Evolutionary conservation across 176 grass and related monocot genomes (phyloP).

Genomic region (Ampelocalamus luodianensis): DNA sequence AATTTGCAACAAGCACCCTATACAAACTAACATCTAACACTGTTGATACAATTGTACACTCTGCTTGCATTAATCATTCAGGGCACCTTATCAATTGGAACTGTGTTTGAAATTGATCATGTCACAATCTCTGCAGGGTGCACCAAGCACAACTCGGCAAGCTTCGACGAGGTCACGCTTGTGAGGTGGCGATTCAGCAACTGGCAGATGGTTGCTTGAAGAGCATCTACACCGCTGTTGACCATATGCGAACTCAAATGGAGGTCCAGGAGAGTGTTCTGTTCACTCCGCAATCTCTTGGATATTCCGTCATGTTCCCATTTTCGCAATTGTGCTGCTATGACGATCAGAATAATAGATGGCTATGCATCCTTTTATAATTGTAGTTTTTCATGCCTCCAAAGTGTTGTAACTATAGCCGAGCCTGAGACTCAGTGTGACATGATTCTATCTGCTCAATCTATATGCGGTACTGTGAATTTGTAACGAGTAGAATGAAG

Average conservation of each 20-base stretch:
- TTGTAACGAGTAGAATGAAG: not conserved
- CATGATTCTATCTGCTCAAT: not conserved
- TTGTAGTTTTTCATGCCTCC: not conserved
- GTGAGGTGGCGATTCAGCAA: slow-evolving; percentile 20
- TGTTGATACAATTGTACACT: not conserved
- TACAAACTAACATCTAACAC: too few relatives aligned
- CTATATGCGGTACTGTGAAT: not conserved
- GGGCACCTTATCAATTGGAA: not conserved
- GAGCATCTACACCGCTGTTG: not conserved
- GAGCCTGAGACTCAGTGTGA: not conserved
- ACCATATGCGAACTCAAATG: not conserved
- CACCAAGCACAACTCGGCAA: slow-evolving; percentile 27
- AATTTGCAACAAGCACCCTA: too few relatives aligned
- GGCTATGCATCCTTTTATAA: not conserved
- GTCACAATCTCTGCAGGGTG: slow-evolving; percentile 41
- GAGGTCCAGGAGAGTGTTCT: not conserved
- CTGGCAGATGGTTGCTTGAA: not conserved
- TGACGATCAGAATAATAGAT: slow-evolving; percentile 18
- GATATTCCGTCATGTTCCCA: not conserved
- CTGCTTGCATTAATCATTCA: not conserved
- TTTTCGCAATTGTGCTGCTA: not conserved
- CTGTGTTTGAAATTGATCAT: not conserved
- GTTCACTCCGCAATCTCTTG: not conserved
- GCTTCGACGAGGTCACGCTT: slow-evolving; percentile 49
- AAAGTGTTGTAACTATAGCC: not conserved